A percentile compares a stretch with the other conserved stretches of the same genome.
These are phyloP conservation scores for Fusarium floridanum DNA, from an alignment of 2,329 filamentous ascomycete genomes.

Conservation along the genomic window DNA sequence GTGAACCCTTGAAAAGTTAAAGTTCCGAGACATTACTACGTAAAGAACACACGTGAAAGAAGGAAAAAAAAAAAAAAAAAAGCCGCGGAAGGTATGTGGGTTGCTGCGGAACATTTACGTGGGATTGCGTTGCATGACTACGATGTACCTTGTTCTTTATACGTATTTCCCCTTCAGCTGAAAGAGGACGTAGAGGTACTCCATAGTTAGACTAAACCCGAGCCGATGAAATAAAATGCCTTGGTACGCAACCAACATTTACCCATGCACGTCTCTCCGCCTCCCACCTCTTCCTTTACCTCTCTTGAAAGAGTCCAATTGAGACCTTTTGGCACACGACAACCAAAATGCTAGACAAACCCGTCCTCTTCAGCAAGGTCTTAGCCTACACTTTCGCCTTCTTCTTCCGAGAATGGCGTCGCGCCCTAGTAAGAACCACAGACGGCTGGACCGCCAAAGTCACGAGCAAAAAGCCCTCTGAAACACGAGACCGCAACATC, in stretches of 20 bases:
- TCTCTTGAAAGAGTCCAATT: background rate
- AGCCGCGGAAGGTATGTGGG: constrained; percentile 2
- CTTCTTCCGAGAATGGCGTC: constrained; percentile 37
- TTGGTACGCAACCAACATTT: background rate
- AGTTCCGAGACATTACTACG: background rate
- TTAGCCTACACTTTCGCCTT: constrained; percentile 44
- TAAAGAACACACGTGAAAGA: too few relatives aligned
- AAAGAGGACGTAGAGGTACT: background rate
- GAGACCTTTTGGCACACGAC: too few relatives aligned
- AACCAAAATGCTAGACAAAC: constrained; percentile 48
- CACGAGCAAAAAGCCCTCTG: constrained; percentile 10
- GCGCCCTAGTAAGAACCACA: constrained; percentile 26
- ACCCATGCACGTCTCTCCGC: background rate
- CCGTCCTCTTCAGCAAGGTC: constrained; percentile 47
- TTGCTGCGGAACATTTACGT: background rate
- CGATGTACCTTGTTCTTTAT: background rate
- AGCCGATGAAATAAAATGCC: background rate
- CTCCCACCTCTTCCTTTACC: background rate
- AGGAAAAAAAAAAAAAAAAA: too few relatives aligned
- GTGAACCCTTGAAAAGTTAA: background rate
- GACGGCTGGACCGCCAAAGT: constrained; percentile 24
- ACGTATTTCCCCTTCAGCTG: constrained; percentile 9
- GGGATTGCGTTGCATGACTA: background rate
- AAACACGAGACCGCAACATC: constrained; percentile 57
- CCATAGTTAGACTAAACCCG: background rate